These are phyloP conservation scores for Trifolium dubium DNA, from an alignment of 306 rosid species.

Conservation along the genomic window DNA sequence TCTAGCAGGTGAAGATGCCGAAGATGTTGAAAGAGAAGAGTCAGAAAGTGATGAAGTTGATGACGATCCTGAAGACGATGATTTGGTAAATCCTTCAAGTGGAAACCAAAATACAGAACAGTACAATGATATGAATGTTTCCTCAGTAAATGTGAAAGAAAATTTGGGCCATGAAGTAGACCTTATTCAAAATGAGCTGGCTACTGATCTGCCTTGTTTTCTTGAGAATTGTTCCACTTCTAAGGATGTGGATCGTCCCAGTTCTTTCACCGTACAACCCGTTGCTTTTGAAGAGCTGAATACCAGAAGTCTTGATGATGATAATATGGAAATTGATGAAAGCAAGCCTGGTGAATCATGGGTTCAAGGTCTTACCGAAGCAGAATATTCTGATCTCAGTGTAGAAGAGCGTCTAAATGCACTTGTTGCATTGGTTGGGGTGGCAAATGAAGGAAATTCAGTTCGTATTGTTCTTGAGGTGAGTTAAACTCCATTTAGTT, in stretches of 20 bases:
- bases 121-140: slow-evolving; percentile 49
- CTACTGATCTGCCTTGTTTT: slow-evolving; percentile 54
- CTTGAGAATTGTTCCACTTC: slow-evolving; percentile 54
- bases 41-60: slow-evolving; percentile 96
- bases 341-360: slow-evolving; percentile 94
- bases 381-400: slow-evolving; percentile 89
- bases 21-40: slow-evolving; percentile 90
- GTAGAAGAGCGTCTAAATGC: slow-evolving; percentile 95
- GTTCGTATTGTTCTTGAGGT: slow-evolving; percentile 96
- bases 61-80: slow-evolving; percentile 95
- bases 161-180: slow-evolving; percentile 50
- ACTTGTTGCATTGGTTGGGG: slow-evolving; percentile 78
- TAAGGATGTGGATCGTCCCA: slow-evolving; percentile 55
- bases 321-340: slow-evolving; percentile 96
- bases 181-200: slow-evolving; percentile 61
- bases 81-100: slow-evolving; percentile 61
- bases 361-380: slow-evolving; percentile 97
- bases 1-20: slow-evolving; percentile 84
- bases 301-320: slow-evolving; percentile 60
- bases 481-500: slow-evolving; percentile 30
- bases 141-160: slow-evolving; percentile 65
- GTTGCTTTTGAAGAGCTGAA: slow-evolving; percentile 50
- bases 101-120: slow-evolving; percentile 58
- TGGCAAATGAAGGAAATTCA: slow-evolving; percentile 98
- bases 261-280: slow-evolving; percentile 46